These are phyloP conservation scores for Russula earlei DNA, from an alignment of 768 basidiomycete genomes.

Conservation along the genomic window DNA sequence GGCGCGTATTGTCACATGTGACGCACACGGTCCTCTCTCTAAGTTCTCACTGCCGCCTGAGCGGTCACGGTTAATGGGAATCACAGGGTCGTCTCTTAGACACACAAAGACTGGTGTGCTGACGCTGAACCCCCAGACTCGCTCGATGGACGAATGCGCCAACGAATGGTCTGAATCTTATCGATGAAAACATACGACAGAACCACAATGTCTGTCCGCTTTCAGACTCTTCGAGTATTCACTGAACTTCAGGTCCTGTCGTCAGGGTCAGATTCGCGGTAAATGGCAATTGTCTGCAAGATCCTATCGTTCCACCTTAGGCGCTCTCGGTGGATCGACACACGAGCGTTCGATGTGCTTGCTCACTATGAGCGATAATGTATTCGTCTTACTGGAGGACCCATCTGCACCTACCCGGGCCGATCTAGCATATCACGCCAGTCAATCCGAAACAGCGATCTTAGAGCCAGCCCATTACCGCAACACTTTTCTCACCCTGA, in stretches of 20 bases:
- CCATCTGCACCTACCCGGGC: slow-evolving; percentile 58
- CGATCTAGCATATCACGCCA: slow-evolving; percentile 43
- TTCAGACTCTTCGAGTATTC: slow-evolving; percentile 11
- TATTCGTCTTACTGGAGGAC: slow-evolving; percentile 73
- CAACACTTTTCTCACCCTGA: slow-evolving; percentile 66
- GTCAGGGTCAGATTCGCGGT: slow-evolving; percentile 49
- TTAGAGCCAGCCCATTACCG: slow-evolving; percentile 49
- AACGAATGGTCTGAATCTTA: slow-evolving; percentile 54
- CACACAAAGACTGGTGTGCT: background rate
- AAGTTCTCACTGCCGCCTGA: too few relatives aligned
- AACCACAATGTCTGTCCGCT: slow-evolving; percentile 54
- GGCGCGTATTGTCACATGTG: background rate
- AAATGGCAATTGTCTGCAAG: slow-evolving; percentile 63
- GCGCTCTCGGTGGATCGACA: slow-evolving; percentile 40
- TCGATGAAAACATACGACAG: slow-evolving; percentile 54
- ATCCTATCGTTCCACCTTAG: slow-evolving; percentile 66
- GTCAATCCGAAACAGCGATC: slow-evolving; percentile 17
- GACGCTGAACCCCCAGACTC: slow-evolving; percentile 33
- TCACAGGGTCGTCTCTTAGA: slow-evolving; percentile 15
- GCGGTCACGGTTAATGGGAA: too few relatives aligned
- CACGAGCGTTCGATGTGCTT: slow-evolving; percentile 66
- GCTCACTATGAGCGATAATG: slow-evolving; percentile 71
- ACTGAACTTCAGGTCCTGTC: slow-evolving; percentile 18
- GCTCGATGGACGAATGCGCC: slow-evolving; percentile 84
- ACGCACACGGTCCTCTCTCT: too few relatives aligned